A percentile compares a stretch with the other conserved stretches of the same genome.
Evolutionary conservation across 129 eudicot genomes (phyloP).

Genomic region (Escallonia rubra): DNA sequence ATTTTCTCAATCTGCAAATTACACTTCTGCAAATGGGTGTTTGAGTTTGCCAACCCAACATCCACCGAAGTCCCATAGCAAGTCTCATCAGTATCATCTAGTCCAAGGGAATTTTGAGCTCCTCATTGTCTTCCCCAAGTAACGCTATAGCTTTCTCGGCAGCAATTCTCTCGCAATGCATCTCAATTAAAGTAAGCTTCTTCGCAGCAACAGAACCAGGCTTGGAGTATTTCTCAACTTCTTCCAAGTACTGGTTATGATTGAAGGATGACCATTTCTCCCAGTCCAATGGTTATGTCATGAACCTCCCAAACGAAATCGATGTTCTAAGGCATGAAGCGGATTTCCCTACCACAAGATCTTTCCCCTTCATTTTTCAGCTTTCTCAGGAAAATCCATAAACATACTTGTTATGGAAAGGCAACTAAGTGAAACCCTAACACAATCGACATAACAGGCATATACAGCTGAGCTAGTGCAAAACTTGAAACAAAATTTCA

Average conservation of each 20-base stretch:
- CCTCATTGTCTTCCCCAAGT: constrained; percentile 44
- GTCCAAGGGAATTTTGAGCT: constrained; percentile 22
- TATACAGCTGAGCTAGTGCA: too few relatives aligned
- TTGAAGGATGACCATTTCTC: constrained; percentile 84
- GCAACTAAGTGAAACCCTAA: too few relatives aligned
- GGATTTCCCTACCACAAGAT: constrained; percentile 55
- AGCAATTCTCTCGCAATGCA: constrained; percentile 62
- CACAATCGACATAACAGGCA: too few relatives aligned
- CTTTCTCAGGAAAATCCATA: neutral
- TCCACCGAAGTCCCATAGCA: constrained; percentile 10
- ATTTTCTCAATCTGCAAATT: too few relatives aligned
- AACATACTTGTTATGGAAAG: neutral
- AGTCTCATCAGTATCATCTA: constrained; percentile 6
- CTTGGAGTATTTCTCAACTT: constrained; percentile 62
- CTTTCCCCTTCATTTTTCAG: neutral
- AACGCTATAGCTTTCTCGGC: constrained; percentile 37
- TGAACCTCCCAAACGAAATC: constrained; percentile 75
- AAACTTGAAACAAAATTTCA: neutral
- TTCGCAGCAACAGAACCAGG: constrained; percentile 91
- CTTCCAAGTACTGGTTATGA: constrained; percentile 72
- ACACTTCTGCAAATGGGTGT: neutral
- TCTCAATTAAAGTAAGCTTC: constrained; percentile 92
- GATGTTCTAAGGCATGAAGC: constrained; percentile 55
- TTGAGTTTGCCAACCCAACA: neutral
- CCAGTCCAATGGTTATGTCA: constrained; percentile 80